Evolutionary conservation across 163 green algal genomes (phyloP).

Genomic region (Chloroidium sp.): DNA sequence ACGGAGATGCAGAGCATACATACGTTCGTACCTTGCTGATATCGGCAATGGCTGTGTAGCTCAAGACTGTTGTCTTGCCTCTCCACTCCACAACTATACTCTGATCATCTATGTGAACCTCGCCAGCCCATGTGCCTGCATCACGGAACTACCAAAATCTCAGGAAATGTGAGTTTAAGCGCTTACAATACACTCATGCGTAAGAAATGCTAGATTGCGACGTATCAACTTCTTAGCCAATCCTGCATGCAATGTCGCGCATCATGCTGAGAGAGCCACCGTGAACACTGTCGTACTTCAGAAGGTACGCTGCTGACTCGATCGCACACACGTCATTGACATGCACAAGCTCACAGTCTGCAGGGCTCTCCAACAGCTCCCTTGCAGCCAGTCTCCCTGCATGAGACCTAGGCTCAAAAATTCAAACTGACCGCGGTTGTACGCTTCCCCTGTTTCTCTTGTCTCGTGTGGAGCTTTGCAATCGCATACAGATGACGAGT

Average conservation of each 20-base stretch:
- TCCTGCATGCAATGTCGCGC: background rate
- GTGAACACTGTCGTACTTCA: slow-evolving; percentile 93
- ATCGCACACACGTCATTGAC: slow-evolving; percentile 91
- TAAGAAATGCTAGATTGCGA: too few relatives aligned
- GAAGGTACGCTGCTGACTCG: slow-evolving; percentile 74
- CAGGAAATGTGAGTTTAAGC: too few relatives aligned
- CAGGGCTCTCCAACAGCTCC: background rate
- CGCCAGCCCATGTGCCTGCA: slow-evolving; percentile 51
- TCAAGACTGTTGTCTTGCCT: background rate
- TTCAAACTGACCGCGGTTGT: background rate
- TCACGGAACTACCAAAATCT: too few relatives aligned
- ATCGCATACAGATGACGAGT: too few relatives aligned
- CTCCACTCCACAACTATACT: slow-evolving; percentile 23
- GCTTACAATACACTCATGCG: background rate
- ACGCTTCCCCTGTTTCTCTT: background rate
- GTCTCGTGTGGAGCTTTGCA: too few relatives aligned
- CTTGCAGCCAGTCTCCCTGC: slow-evolving; percentile 1
- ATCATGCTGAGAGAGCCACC: slow-evolving; percentile 36
- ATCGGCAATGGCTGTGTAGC: background rate
- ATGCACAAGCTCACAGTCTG: slow-evolving; percentile 5
- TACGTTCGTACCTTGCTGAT: slow-evolving; percentile 11
- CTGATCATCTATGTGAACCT: slow-evolving; percentile 31
- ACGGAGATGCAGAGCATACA: too few relatives aligned
- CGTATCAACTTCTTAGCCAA: background rate
- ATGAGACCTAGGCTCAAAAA: background rate